phyloP scores from a whole-genome alignment of 495 filamentous ascomycete species.

The Penicillium taxi region DNA sequence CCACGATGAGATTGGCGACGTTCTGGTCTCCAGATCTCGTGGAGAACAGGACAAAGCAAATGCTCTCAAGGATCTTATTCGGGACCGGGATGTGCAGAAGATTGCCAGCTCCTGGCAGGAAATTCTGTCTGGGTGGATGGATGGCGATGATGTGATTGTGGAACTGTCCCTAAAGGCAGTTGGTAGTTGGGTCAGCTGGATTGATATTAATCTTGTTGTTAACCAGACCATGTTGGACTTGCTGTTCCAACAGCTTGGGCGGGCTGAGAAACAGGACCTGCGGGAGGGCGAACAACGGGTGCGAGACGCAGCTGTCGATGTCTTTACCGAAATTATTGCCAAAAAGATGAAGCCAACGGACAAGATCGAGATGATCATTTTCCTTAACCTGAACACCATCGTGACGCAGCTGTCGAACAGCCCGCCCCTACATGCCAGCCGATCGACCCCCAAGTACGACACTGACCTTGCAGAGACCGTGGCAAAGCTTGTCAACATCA shows the following conservation, averaged over 20 bases:
- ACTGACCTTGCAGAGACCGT: conserved; percentile 90
- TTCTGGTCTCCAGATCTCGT: conserved; percentile 65
- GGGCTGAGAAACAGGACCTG: conserved; percentile 44
- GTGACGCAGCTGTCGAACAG: conserved; percentile 73
- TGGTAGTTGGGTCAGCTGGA: conserved; percentile 96
- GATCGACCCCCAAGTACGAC: conserved; percentile 79
- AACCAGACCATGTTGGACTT: conserved; percentile 76
- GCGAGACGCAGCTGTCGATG: conserved; percentile 79
- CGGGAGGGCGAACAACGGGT: conserved; percentile 58
- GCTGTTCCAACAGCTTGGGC: conserved; percentile 71
- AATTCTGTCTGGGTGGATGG: conserved; percentile 72
- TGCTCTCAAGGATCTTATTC: conserved; percentile 80
- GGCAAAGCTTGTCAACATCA: conserved; percentile 91
- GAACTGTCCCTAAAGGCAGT: conserved; percentile 84
- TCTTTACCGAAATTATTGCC: conserved; percentile 87
- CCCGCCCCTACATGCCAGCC: conserved; percentile 64
- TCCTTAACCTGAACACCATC: conserved; percentile 77
- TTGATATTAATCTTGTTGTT: conserved; percentile 86
- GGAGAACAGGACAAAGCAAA: conserved; percentile 71
- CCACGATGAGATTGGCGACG: conserved; percentile 95
- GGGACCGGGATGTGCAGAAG: conserved; percentile 74
- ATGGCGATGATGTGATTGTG: conserved; percentile 62
- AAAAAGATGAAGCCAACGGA: conserved; percentile 95
- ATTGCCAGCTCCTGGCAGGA: conserved; percentile 86
- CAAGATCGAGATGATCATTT: conserved; percentile 87